Evolutionary conservation across 1,284 basidiomycete species (phyloP), one percentile per base, ranked within the genome.

Genomic region (Puccinia horiana): DNA sequence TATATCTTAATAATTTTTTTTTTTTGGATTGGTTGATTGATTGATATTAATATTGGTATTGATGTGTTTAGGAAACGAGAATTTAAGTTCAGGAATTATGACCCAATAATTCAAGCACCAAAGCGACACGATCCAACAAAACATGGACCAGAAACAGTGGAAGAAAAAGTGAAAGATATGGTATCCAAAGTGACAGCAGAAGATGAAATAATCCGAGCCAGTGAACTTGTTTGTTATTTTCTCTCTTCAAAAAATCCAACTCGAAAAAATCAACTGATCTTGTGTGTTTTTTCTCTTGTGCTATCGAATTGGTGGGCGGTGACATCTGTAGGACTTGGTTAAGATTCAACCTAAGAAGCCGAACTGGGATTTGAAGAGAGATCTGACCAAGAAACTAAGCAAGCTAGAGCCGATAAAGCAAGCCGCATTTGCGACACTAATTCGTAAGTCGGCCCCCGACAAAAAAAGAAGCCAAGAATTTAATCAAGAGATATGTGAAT

Each of bases 311-410:
- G n/a, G n/a, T n/a, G n/a, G n/a, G n/a, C n/a, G n/a, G n/a, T n/a
- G n/a, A n/a, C n/a, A n/a, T n/a, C n/a, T 35, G 18, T 47, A 82
- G 80, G 80, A 82, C 37, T 70, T 82, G 35, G 70, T 20, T 2
- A 82, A 82, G 40, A 82, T 82, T 32, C 73, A 82, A 76, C 80
- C 80, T 1, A 82, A 82, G 40, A 82, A 82, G 58, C 73, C 73
- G 6, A 82, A 82, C 75, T 82, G 80, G 80, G 80, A 82, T 67
- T 74, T 82, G 32, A 82, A 82, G 47, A 44, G 80, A 58, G 80
- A 82, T 58, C 70, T 82, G 42, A 47, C 58, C 1, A 82, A 82
- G 58, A 82, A 82, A 49, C 61, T 76, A 32, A 37, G 47, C 52
- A 76, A 76, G 52, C n/a, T 82, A 42, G 80, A 82, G 26, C 73